Conservation (phyloP, 169 alveolate species). For the Plasmodium billcollinsi region DNA sequence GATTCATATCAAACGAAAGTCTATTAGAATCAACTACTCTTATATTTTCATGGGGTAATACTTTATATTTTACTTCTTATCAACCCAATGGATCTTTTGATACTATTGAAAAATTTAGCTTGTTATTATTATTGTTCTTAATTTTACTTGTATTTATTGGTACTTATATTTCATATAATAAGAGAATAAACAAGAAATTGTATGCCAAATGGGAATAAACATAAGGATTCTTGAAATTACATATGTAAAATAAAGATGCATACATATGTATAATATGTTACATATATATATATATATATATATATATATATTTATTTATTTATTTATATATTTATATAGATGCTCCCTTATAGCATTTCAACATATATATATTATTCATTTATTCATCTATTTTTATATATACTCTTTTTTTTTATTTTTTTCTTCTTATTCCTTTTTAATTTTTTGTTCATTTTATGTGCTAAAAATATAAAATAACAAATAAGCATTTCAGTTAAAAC, state of each 20-base stretch:
- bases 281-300: slow-evolving; percentile 8
- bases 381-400: no score
- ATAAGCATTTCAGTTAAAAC: background rate
- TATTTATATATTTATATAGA: no score
- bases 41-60: slow-evolving; percentile 69
- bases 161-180: slow-evolving; percentile 53
- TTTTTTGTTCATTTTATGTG: no score
- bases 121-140: slow-evolving; percentile 36
- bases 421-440: no score
- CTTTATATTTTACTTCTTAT: slow-evolving; percentile 61
- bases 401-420: no score
- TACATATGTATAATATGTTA: background rate
- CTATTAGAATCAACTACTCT: slow-evolving; percentile 73
- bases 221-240: background rate
- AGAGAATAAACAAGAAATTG: slow-evolving; percentile 39
- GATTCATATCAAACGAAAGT: slow-evolving; percentile 70
- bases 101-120: slow-evolving; percentile 38
- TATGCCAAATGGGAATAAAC: slow-evolving; percentile 58
- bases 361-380: no score
- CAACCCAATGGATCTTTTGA: slow-evolving; percentile 76
- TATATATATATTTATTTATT: background rate
- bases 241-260: background rate
- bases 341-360: no score
- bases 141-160: slow-evolving; percentile 59
- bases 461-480: no score